Evolutionary conservation across 257 asterid species (phyloP), one percentile per base, ranked within the genome.

Genomic region (Solanum chmielewskii): DNA sequence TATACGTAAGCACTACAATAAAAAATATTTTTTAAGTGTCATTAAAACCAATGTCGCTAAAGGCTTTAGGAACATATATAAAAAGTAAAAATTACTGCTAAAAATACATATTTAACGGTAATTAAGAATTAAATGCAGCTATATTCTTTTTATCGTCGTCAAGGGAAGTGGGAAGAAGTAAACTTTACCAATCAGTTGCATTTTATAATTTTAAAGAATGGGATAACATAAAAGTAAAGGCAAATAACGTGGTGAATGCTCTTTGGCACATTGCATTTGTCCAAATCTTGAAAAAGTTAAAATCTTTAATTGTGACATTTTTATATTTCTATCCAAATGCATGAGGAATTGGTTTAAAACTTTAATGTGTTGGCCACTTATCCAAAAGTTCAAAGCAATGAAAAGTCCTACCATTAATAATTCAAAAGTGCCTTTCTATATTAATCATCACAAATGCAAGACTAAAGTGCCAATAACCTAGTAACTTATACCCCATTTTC

Each of bases 71-170:
- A 33, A 33, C 35, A 33, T 33, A 33, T 33, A 3, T 33, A 33
- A 33, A 33, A 0, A 33, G 1, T 33, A 0, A 33, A 33, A 33
- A 3, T 33, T 33, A 0, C 35, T 4, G 35, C 35, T 33, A 33
- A 33, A 33, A 33, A 33, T 33, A 33, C 0, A 33, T 33, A 33
- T 33, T 33, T 33, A 33, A 0, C 0, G 1, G 0, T 3, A 33
- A 33, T 33, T 33, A 33, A 33, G 4, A 33, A 33, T 33, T 33
- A 33, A 33, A 33, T 33, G 0, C 1, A 3, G 1, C 35, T 33
- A 33, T 4, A 33, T 33, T 0, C 1, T 31, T 31, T 31, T 33
- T 33, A 0, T 2, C 0, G 0, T 0, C 3, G 11, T 6, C 0
- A 15, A 14, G 21, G 37, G 6, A 27, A 66, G 10, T 13, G 29